phyloP scores from a whole-genome alignment of 1,284 basidiomycete genomes.

The Athelia psychrophila region DNA sequence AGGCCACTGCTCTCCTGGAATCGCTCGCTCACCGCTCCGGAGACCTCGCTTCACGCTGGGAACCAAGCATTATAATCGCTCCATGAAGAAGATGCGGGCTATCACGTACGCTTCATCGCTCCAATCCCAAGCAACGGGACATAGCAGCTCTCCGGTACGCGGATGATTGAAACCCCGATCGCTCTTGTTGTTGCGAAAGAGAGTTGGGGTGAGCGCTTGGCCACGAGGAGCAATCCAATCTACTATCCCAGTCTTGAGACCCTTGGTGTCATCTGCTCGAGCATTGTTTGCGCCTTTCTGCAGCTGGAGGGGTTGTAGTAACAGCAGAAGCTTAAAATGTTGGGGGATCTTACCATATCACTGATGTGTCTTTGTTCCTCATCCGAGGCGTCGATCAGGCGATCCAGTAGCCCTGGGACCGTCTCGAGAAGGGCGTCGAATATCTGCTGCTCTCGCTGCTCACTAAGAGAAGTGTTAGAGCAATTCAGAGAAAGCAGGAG shows the following conservation, averaged over 20 bases:
- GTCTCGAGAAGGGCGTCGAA: not conserved
- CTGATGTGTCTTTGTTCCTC: not conserved
- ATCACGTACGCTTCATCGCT: not conserved
- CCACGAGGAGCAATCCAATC: conserved; percentile 11
- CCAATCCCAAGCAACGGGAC: conserved; percentile 3
- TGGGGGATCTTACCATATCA: not conserved
- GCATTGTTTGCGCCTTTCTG: conserved; percentile 9
- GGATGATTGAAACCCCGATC: conserved; percentile 3
- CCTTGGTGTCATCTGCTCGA: conserved; percentile 12
- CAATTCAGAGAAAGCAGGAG: not conserved
- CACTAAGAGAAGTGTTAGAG: not conserved
- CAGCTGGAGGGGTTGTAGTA: conserved; percentile 4
- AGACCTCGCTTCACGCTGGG: not conserved
- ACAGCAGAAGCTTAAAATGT: not conserved
- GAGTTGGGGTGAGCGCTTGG: conserved; percentile 3
- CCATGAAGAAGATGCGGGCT: not conserved
- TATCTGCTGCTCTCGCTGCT: not conserved
- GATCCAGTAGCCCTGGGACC: not conserved
- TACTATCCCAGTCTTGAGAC: conserved; percentile 3
- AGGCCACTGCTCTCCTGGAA: conserved; percentile 5
- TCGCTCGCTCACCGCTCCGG: not conserved
- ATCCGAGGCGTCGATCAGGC: not conserved
- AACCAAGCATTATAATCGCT: not conserved
- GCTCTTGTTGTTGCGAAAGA: conserved; percentile 1
- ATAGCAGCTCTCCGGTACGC: conserved; percentile 2